Evolutionary conservation across 495 filamentous ascomycete species (phyloP), one percentile per base, ranked within the genome.

Genomic region (Xylona heveae): DNA sequence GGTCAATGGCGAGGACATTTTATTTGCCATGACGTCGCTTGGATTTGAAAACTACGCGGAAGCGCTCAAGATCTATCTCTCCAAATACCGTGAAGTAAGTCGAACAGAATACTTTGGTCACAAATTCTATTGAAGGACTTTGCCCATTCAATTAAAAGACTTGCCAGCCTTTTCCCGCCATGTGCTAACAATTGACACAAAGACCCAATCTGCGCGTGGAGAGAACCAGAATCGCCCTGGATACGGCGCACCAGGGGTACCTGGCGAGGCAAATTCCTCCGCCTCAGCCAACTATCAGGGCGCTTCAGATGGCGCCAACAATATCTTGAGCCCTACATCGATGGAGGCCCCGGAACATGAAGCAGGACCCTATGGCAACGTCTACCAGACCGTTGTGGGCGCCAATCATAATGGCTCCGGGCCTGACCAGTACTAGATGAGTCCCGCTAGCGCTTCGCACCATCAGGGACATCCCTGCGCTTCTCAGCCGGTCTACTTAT

Each of bases 21-120:
- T 97, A 22, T 95, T 94, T 49, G 88, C 88, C 30, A 97, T 97
- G 88, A 95, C 85, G 23, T 95, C 88, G 14, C 70, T 95, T 31
- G 88, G 88, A 3, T 97, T 97, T 51, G 88, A 97, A 60, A 97
- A 97, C 60, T 97, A 97, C 46, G 74, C 82, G 23, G 88, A 97
- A 50, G 88, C 88, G 15, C 64, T 97, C 29, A 95, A 95, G 57
- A 94, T 97, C 39, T 97, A 97, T 49, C 66, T 97, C 33, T 76
- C 84, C 37, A 85, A 94, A 54, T 97, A 95, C 56, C 74, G 88
- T 53, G 88, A 97, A 63, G 85, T 95, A 69, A 71, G 74, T 62
- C 44, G 42, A 52, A 31, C 41, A 40, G 40, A 42, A 43, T 42
- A 35, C 42, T 38, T 36, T 48, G 37, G 12, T 34, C 31, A 42